These are phyloP conservation scores for Dothiorella sarmentorum DNA, from an alignment of 2,329 filamentous ascomycete species.

Conservation along the genomic window DNA sequence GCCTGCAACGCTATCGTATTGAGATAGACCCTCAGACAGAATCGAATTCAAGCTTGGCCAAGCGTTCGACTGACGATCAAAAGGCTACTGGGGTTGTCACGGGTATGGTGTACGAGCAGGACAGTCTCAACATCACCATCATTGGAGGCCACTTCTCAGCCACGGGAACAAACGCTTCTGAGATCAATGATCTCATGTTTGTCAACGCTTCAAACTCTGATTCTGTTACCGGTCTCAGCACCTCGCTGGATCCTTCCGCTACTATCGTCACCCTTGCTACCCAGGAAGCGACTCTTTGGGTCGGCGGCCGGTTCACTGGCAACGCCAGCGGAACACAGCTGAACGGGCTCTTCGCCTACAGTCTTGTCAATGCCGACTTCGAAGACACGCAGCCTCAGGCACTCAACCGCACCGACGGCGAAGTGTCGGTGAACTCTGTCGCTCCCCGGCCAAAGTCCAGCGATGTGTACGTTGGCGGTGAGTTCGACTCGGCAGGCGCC, in stretches of 20 bases:
- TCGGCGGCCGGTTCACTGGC: slow-evolving; percentile 77
- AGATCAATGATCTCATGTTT: slow-evolving; percentile 75
- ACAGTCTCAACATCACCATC: slow-evolving; percentile 75
- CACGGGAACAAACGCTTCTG: slow-evolving; percentile 63
- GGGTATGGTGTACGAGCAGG: slow-evolving; percentile 71
- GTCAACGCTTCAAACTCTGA: slow-evolving; percentile 71
- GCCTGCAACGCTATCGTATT: slow-evolving; percentile 51
- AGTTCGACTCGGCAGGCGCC: slow-evolving; percentile 77
- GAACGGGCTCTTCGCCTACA: slow-evolving; percentile 74
- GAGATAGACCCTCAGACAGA: slow-evolving; percentile 41
- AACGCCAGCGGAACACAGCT: slow-evolving; percentile 60
- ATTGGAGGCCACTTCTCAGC: slow-evolving; percentile 84
- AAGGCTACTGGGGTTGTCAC: slow-evolving; percentile 67
- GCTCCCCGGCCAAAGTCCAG: slow-evolving; percentile 64
- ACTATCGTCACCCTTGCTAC: slow-evolving; percentile 71
- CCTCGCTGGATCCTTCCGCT: slow-evolving; percentile 66
- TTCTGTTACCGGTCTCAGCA: slow-evolving; percentile 65
- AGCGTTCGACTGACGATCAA: slow-evolving; percentile 41
- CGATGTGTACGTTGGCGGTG: slow-evolving; percentile 82
- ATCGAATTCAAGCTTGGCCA: slow-evolving; percentile 33
- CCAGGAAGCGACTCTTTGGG: slow-evolving; percentile 65
- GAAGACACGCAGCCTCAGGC: slow-evolving; percentile 67
- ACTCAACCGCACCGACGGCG: slow-evolving; percentile 59
- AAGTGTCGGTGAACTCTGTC: slow-evolving; percentile 71
- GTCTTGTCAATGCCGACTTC: slow-evolving; percentile 64